Conservation (phyloP, 805 yeast genomes). For the Saturnispora kantuleensis region DNA sequence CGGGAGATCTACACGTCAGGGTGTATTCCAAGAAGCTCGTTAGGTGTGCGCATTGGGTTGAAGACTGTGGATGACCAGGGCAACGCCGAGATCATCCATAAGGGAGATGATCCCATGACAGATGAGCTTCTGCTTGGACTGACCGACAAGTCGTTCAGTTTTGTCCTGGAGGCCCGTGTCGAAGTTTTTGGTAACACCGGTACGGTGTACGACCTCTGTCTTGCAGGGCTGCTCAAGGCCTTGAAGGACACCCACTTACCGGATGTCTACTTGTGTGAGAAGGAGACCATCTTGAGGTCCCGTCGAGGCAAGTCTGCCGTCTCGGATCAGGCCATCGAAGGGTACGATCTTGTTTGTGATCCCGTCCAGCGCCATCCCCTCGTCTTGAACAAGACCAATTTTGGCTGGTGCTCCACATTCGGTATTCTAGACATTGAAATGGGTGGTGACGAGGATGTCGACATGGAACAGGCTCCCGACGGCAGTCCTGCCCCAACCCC, state of each 20-base stretch:
- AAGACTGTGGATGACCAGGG: conserved; percentile 46
- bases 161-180: conserved; percentile 61
- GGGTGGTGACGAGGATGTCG: conserved; percentile 23
- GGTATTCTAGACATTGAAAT: conserved; percentile 44
- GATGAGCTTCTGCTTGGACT: conserved; percentile 18
- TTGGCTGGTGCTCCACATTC: conserved; percentile 43
- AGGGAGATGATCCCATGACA: conserved; percentile 27
- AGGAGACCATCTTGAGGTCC: conserved; percentile 23
- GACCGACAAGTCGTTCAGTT: conserved; percentile 40
- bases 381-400: conserved; percentile 27
- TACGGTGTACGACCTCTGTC: conserved; percentile 68
- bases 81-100: conserved; percentile 35
- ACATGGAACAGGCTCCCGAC: conserved; percentile 19
- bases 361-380: conserved; percentile 31
- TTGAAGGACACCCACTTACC: conserved; percentile 55
- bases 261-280: conserved; percentile 55
- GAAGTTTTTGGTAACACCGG: conserved; percentile 76
- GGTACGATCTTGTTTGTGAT: conserved; percentile 51
- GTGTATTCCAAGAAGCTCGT: conserved; percentile 38
- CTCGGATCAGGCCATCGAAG: conserved; percentile 29
- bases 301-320: conserved; percentile 24
- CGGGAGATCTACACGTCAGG: conserved; percentile 52
- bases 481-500: too few species aligned
- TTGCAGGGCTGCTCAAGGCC: conserved; percentile 59
- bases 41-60: conserved; percentile 44